Base-by-base conservation (phyloP, 306 rosid species). In the Rosa multiflora region DNA sequence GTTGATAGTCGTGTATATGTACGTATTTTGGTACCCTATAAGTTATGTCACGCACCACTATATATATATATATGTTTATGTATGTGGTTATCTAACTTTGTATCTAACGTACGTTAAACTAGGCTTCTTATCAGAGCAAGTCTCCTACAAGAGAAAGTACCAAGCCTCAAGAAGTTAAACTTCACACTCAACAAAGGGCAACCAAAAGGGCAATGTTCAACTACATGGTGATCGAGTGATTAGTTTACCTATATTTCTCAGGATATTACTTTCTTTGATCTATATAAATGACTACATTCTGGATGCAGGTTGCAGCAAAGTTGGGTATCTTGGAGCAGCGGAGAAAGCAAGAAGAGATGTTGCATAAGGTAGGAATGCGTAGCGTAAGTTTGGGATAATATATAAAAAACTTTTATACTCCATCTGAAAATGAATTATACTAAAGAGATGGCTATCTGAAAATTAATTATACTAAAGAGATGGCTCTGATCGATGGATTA, bases 151-250 rank as follows among this genome's bases (percentile, higher is more conserved):
- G 69, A 78, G 98, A 94, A 61, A 88, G 89, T 37, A 92, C 94
- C 23, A 94, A 88, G 72, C 89, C 94, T 76, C 97, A 92, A 77
- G 97, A 87, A 67, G 79, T 94, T 83, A 94, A 88, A 80, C 96
- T 94, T 21, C 98, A 74, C 56, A 92, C 98, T 6, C 87, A 94
- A 85, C 88, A 94, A 87, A 90, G 98, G 87, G 98, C 97, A 58
- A 78, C 81, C 47, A 94, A 87, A 81, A 89, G 98, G 10, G 98
- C 98, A 63, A 89, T 92, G 89, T 94, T 92, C 85, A 92, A 94
- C 86, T 94, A 90, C 79, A 91, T 77, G 77, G 98, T 92, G 77
- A 29, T 29, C 32, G 32, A 87, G 89, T 69, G 3, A 64, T 32
- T 35, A 15, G 69, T 3, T 64, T 64, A 32, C 69, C 43, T 14